Base-by-base conservation (phyloP, 1,284 basidiomycete species). In the Boletus sp. region DNA sequence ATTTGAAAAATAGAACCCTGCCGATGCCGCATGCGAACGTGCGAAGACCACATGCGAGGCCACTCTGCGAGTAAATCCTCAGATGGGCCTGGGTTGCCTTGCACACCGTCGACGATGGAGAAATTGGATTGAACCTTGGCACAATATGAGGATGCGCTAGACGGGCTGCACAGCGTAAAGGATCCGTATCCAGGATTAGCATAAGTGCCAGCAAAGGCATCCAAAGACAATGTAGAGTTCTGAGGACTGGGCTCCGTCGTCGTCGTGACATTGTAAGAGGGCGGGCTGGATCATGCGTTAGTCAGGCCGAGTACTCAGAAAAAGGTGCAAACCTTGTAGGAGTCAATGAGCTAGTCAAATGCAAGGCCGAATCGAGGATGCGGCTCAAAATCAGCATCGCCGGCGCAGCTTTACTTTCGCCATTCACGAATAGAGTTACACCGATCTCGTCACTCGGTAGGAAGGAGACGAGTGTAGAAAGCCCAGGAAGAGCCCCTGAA, bases 141-240 rank as follows among this genome's bases (percentile, higher is more conserved):
- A 53, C 76, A 77, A 56, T 75, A 63, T 0, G 56, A 20, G 16
- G 72, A 73, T 2, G 56, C 39, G 57, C 65, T 68, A 4, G 55
- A 57, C 0, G 72, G 59, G 16, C 66, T 56, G 53, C 77, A 78
- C 29, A 79, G 65, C 1, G 70, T 72, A 52, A 79, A 56, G 9
- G 65, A 47, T 33, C 74, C 76, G 31, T 79, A 78, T 8, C 71
- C 75, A 1, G 66, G 55, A 53, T 73, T 65, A 15, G 50, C 15
- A 60, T 76, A 79, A 0, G 72, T 76, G 6, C 78, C 77, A 7
- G 67, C 57, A n/a, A 71, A 68, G 2, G 47, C 55, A 18, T 67
- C 62, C 42, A 70, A 46, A 12, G 63, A 49, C 5, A 58, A 35
- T 4, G 51, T 50, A 0, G 35, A 13, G 29, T 46, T 56, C n/a